phyloP scores from a whole-genome alignment of 495 filamentous ascomycete species.

The Friedmanniomyces endolithicus region DNA sequence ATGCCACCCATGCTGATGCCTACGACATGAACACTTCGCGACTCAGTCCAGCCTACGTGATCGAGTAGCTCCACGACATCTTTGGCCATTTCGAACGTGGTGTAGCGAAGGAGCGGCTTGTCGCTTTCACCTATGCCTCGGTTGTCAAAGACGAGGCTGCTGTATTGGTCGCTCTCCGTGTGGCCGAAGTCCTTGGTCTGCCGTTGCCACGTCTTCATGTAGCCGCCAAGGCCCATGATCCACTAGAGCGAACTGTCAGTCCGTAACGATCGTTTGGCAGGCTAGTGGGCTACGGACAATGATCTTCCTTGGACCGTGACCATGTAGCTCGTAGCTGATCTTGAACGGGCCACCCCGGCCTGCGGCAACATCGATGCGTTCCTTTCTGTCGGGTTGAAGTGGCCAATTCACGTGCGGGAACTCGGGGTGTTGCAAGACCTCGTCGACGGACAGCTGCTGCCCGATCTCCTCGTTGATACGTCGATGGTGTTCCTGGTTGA shows the following conservation, averaged over 20 bases:
- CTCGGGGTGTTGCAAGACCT: constrained; percentile 40
- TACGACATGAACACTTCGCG: constrained; percentile 51
- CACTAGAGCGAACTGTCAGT: constrained; percentile 22
- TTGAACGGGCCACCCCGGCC: constrained; percentile 57
- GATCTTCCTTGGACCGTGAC: constrained; percentile 53
- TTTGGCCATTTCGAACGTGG: constrained; percentile 61
- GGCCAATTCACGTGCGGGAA: constrained; percentile 46
- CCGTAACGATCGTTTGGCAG: too few species aligned
- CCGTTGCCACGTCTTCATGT: constrained; percentile 51
- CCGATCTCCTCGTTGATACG: constrained; percentile 5
- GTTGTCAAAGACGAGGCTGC: constrained; percentile 64
- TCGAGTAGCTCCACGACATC: constrained; percentile 58
- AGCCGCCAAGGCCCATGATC: constrained; percentile 33
- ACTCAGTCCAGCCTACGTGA: constrained; percentile 53
- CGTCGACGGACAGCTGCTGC: constrained; percentile 32
- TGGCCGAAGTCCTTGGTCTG: constrained; percentile 69
- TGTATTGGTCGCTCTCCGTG: constrained; percentile 50
- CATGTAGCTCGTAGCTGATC: constrained; percentile 68
- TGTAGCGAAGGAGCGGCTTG: constrained; percentile 59
- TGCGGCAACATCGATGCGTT: constrained; percentile 46
- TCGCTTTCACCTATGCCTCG: constrained; percentile 65
- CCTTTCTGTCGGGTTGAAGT: constrained; percentile 47
- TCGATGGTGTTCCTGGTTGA: constrained; percentile 10
- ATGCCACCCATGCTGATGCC: constrained; percentile 74
- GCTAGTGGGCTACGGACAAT: too few species aligned